Base-by-base conservation (phyloP, 805 yeast genomes). In the Jamesozyma rosinii region DNA sequence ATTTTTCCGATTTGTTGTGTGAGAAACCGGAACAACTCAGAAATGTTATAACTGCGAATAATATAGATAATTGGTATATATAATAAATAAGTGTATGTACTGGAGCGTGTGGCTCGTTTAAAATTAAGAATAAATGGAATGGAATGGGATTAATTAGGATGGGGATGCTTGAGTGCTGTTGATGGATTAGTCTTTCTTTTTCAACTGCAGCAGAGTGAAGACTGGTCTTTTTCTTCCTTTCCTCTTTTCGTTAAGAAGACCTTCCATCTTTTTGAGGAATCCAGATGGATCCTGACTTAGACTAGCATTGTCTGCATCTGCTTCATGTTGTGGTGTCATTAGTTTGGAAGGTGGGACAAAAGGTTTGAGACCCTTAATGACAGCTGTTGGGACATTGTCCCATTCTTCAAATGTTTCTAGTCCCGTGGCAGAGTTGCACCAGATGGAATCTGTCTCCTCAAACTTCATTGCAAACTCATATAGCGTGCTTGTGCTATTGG, bases 341-440 rank as follows among this genome's bases (percentile, higher is more conserved):
- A 13, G 6, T 11, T 24, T 24, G 10, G 36, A 17, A 6, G 69
- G 69, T 13, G 63, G 64, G 17, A 54, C 58, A 44, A 58, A 67
- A 1, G 71, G 71, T 35, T 52, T 50, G 33, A 66, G 44, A 17
- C 52, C 52, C 31, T 50, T 53, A 4, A 55, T 50, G 8, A 61
- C 52, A 8, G 61, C 61, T 41, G 56, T 51, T 27, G 68, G 68
- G 14, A 61, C 41, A 26, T 50, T 49, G 31, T 61, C 64, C 65
- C 65, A 62, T 40, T 61, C 66, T 8, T 52, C 51, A 41, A 58
- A 65, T n/a, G 48, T 49, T 43, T 65, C 67, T 11, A 59, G 40
- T 0, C 69, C 68, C 1, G 67, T 55, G 1, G 68, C 67, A 11
- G 68, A 63, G 41, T 57, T 54, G 18, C 54, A 51, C 69, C 69